These are phyloP conservation scores for Microstegium vimineum DNA, from an alignment of 176 grass and related monocot species.

Conservation along the genomic window DNA sequence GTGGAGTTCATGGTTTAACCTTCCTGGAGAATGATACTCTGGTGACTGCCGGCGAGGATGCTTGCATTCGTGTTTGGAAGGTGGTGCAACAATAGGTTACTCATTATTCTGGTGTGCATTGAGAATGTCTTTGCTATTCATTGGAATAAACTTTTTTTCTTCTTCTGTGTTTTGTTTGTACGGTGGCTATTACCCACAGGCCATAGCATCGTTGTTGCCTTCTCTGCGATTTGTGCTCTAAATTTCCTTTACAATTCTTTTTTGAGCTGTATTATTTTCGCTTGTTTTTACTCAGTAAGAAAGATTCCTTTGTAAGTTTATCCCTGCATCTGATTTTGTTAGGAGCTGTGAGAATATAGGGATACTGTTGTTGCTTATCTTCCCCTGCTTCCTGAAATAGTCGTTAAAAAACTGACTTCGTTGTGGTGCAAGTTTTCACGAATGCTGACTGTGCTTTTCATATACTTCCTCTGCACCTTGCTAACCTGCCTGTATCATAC, in stretches of 20 bases:
- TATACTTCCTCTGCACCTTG: not conserved
- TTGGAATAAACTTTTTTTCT: constrained; percentile 21
- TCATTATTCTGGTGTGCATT: constrained; percentile 14
- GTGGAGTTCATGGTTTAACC: constrained; percentile 86
- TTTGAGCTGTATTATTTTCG: constrained; percentile 15
- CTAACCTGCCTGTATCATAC: not conserved
- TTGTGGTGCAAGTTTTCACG: not conserved
- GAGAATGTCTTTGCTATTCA: not conserved
- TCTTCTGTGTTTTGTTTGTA: not conserved
- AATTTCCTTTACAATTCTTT: not conserved
- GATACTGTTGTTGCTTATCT: not conserved
- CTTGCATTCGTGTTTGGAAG: constrained; percentile 87
- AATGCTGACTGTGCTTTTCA: not conserved
- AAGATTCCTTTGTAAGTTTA: not conserved
- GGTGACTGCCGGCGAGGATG: constrained; percentile 78
- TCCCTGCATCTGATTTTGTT: constrained; percentile 27
- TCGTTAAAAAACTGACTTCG: not conserved
- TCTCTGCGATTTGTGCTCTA: not conserved
- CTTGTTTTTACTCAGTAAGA: not conserved
- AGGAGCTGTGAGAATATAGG: constrained; percentile 18
- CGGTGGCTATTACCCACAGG: not conserved
- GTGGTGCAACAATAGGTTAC: constrained; percentile 50
- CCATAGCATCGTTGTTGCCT: not conserved
- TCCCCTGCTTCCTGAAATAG: not conserved
- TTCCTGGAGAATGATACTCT: constrained; percentile 58